Conservation (phyloP, 345 rosid genomes). For the Pugionium dolabratum region DNA sequence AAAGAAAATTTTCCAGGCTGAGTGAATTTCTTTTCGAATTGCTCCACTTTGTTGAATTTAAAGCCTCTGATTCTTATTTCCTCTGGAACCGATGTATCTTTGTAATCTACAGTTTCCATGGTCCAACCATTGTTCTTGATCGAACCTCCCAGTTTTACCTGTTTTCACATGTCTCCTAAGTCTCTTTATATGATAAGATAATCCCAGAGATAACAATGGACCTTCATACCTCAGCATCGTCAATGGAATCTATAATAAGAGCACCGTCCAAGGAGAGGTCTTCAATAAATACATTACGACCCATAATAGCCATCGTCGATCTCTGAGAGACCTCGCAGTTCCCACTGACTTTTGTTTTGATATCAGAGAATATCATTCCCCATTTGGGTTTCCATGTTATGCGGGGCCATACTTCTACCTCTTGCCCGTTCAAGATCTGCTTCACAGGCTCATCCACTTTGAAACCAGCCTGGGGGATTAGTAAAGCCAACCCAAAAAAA, state of each 20-base stretch:
- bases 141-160: slow-evolving; percentile 70
- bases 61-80: slow-evolving; percentile 85
- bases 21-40: slow-evolving; percentile 56
- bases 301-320: slow-evolving; percentile 73
- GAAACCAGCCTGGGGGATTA: slow-evolving; percentile 63
- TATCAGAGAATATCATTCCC: slow-evolving; percentile 75
- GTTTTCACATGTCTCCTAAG: slow-evolving; percentile 25
- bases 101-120: slow-evolving; percentile 69
- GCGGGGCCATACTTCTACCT: slow-evolving; percentile 92
- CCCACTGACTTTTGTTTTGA: slow-evolving; percentile 64
- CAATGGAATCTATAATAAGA: slow-evolving; percentile 62
- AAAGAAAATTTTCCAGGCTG: slow-evolving; percentile 56
- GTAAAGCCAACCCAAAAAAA: slow-evolving; percentile 17
- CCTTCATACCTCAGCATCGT: slow-evolving; percentile 74
- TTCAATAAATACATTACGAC: slow-evolving; percentile 54
- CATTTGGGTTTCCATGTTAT: slow-evolving; percentile 86
- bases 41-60: slow-evolving; percentile 64
- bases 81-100: slow-evolving; percentile 67
- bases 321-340: slow-evolving; percentile 66
- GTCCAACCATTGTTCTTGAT: slow-evolving; percentile 82
- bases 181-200: slow-evolving; percentile 10
- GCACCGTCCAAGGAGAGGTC: slow-evolving; percentile 82
- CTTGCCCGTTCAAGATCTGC: slow-evolving; percentile 78
- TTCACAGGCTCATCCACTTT: slow-evolving; percentile 64
- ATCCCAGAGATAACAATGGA: slow-evolving; percentile 13